phyloP scores from a whole-genome alignment of 805 yeast species.

The Pichia rugopelliculosa region DNA sequence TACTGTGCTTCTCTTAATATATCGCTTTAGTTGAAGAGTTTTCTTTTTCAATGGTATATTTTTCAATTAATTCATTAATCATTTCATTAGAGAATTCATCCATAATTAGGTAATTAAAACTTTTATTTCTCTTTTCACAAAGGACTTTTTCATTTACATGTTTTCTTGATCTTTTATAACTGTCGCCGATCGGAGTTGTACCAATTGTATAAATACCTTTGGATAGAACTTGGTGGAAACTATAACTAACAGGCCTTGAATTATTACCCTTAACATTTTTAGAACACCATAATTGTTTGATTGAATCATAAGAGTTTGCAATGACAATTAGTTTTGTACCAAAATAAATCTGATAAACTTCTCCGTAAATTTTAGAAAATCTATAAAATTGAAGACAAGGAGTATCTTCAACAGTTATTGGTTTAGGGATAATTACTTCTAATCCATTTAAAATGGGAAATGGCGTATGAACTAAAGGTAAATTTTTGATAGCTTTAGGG shows the following conservation, averaged over 20 bases:
- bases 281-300: conserved; percentile 45
- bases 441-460: conserved; percentile 25
- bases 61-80: conserved; percentile 13
- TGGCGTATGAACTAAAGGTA: conserved; percentile 15
- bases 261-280: conserved; percentile 43
- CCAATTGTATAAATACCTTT: conserved; percentile 56
- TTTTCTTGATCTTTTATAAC: conserved; percentile 42
- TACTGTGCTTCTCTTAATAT: conserved; percentile 35
- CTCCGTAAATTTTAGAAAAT: conserved; percentile 39
- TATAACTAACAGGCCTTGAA: conserved; percentile 59
- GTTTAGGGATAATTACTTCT: conserved; percentile 20
- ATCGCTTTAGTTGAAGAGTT: conserved; percentile 3
- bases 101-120: conserved; percentile 28
- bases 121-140: conserved; percentile 30
- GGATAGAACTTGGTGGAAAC: conserved; percentile 60
- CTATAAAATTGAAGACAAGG: conserved; percentile 43
- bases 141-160: conserved; percentile 37
- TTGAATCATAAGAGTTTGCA: conserved; percentile 57
- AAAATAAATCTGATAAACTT: conserved; percentile 54
- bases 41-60: conserved; percentile 4
- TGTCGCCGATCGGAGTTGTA: conserved; percentile 50
- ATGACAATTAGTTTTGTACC: conserved; percentile 54
- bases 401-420: conserved; percentile 14
- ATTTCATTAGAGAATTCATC: conserved; percentile 32
- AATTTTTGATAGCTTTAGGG: conserved; percentile 15